Evolutionary conservation across 23 red algal genomes (phyloP).

Genomic region (Cyanidium caldarium): DNA sequence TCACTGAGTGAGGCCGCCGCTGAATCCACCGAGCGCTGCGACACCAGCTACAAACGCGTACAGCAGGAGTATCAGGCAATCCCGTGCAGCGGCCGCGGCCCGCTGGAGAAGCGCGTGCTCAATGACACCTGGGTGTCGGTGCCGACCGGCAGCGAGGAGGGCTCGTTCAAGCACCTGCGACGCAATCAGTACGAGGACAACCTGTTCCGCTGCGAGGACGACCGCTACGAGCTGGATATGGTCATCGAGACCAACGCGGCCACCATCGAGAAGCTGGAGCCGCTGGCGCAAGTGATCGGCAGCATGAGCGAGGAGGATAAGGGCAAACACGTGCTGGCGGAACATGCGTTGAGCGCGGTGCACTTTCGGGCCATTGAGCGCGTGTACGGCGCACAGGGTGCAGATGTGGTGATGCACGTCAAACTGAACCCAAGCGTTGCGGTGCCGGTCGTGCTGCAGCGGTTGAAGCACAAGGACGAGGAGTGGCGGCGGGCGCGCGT

Average conservation of each 20-base stretch:
- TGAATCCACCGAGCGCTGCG: neutral
- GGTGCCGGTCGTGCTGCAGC: conserved; percentile 56
- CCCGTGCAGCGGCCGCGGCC: conserved; percentile 30
- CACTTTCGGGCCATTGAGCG: conserved; percentile 79
- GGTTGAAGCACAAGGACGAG: conserved; percentile 75
- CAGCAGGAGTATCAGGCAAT: conserved; percentile 40
- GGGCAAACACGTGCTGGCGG: conserved; percentile 62
- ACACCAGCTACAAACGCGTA: conserved; percentile 39
- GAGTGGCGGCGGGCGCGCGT: conserved; percentile 65
- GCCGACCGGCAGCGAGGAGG: conserved; percentile 83
- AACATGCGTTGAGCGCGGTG: conserved; percentile 42
- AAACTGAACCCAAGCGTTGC: conserved; percentile 72
- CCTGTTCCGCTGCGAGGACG: conserved; percentile 89
- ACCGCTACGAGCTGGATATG: conserved; percentile 97
- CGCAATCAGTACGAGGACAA: conserved; percentile 85
- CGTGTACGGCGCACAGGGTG: conserved; percentile 74
- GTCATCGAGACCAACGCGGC: conserved; percentile 93
- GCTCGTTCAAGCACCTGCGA: conserved; percentile 74
- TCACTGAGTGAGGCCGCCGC: neutral
- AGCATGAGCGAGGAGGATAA: conserved; percentile 53
- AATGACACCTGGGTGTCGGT: conserved; percentile 93
- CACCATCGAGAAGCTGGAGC: conserved; percentile 77
- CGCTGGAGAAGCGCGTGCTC: conserved; percentile 43
- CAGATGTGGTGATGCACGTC: conserved; percentile 72
- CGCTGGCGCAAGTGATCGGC: conserved; percentile 62